phyloP scores from a whole-genome alignment of 169 alveolate species.

The Plasmodium vinckei region DNA sequence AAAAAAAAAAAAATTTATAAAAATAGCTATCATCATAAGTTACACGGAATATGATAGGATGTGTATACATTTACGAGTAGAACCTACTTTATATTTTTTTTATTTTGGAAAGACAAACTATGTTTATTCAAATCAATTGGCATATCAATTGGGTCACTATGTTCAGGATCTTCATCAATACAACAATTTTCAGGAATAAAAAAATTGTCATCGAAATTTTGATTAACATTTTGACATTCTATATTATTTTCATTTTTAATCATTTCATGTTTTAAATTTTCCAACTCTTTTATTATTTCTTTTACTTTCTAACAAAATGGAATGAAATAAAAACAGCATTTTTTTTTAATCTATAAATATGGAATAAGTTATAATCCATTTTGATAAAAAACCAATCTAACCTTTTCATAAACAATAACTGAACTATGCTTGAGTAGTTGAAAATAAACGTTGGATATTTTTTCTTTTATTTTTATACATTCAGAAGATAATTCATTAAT shows the following conservation, averaged over 20 bases:
- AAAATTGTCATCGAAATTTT: slow-evolving; percentile 31
- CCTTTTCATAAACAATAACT: slow-evolving; percentile 62
- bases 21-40: too few species aligned
- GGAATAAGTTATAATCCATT: neutral
- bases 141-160: slow-evolving; percentile 3
- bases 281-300: slow-evolving; percentile 69
- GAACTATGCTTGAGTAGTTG: slow-evolving; percentile 71
- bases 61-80: too few species aligned
- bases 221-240: neutral
- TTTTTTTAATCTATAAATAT: neutral
- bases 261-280: slow-evolving; percentile 29
- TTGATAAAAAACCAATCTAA: neutral
- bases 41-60: too few species aligned
- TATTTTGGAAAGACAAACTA: slow-evolving; percentile 58
- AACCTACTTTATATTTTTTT: slow-evolving; percentile 39
- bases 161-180: slow-evolving; percentile 33
- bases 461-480: slow-evolving; percentile 39
- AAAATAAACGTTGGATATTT: slow-evolving; percentile 34
- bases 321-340: neutral
- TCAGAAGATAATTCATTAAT: slow-evolving; percentile 38
- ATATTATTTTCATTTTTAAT: slow-evolving; percentile 39
- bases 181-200: slow-evolving; percentile 26
- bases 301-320: slow-evolving; percentile 36
- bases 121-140: slow-evolving; percentile 27
- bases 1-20: neutral